Evolutionary conservation across 768 basidiomycete species (phyloP).

Genomic region (Gelatoporia subvermispora): DNA sequence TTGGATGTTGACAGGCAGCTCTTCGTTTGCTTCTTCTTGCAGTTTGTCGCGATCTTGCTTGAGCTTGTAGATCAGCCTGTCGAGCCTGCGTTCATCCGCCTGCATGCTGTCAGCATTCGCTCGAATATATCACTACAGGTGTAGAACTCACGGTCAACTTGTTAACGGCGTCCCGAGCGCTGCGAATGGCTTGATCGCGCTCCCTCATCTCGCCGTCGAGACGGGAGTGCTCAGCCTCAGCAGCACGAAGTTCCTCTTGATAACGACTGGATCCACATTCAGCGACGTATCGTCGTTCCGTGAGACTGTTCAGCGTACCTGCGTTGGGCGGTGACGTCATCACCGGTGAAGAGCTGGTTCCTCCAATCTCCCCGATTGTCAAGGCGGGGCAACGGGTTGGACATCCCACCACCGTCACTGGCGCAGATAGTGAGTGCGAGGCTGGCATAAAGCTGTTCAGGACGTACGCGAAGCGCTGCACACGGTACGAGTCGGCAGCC

Average conservation of each 20-base stretch:
- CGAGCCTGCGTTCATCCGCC: background rate
- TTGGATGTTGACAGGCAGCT: conserved; percentile 59
- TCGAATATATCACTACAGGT: too few relatives aligned
- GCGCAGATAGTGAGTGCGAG: background rate
- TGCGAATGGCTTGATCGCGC: background rate
- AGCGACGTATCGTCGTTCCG: background rate
- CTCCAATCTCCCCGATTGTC: conserved; percentile 25
- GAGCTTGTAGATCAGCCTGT: conserved; percentile 7
- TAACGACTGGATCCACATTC: conserved; percentile 37
- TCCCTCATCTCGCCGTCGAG: background rate
- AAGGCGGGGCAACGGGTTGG: conserved; percentile 33
- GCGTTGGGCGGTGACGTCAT: conserved; percentile 44
- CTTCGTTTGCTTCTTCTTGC: conserved; percentile 62
- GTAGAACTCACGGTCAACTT: too few relatives aligned
- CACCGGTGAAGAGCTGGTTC: conserved; percentile 49
- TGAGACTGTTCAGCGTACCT: conserved; percentile 28
- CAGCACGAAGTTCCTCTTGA: conserved; percentile 32
- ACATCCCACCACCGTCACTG: conserved; percentile 68
- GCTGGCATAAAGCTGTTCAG: background rate
- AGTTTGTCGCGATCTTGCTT: conserved; percentile 36
- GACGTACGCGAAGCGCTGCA: conserved; percentile 62
- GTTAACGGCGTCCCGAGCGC: too few relatives aligned
- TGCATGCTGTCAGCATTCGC: too few relatives aligned
- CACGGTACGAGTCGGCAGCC: conserved; percentile 57
- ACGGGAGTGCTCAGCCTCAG: conserved; percentile 33